Evolutionary conservation across 2,329 filamentous ascomycete genomes (phyloP), one percentile per base, ranked within the genome.

Genomic region (Mycogone perniciosa): DNA sequence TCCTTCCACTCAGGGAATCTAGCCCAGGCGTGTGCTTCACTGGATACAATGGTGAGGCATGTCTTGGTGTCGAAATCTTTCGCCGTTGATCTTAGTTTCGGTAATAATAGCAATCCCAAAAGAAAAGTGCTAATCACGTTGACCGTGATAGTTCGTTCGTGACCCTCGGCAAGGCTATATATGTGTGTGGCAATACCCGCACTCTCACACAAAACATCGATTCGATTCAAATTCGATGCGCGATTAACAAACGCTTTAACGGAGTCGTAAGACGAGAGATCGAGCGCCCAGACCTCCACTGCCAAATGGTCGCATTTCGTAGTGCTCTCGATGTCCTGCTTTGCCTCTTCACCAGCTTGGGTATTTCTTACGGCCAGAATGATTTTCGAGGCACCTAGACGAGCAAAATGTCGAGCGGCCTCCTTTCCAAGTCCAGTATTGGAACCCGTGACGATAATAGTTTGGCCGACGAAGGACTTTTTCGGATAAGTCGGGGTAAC

Each of bases 41-140:
- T 20, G 20, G 20, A 20, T 20, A 20, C 20, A 20, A 20, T 3
- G 20, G 20, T 20, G 20, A 20, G 20, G 20, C 3, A 20, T 20
- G 20, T 20, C 20, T 20, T 20, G 20, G 20, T 20, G 3, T 33
- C 3, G 31, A 8, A 39, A 50, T 50, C 2, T 30, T 45, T 6
- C 26, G 13, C 48, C 39, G 45, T 6, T 45, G 35, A 4, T 37
- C 46, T 4, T 43, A 79, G 54, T 31, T 62, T 57, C 1, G 75
- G 74, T 26, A 79, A 59, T 29, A 76, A 55, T 47, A 72, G 55
- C 5, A 77, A 39, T 0, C 69, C 68, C 48, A 78, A 63, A 31
- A 78, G 60, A 38, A 74, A 71, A 0, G 72, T 77, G 4, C 67
- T 67, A 33, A 79, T 62, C 11, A 76, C 70, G 57, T 79, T 78